A percentile compares a stretch with the other conserved stretches of the same genome.
phyloP scores from a whole-genome alignment of 2,329 filamentous ascomycete genomes.

The Beauveria brongniartii region DNA sequence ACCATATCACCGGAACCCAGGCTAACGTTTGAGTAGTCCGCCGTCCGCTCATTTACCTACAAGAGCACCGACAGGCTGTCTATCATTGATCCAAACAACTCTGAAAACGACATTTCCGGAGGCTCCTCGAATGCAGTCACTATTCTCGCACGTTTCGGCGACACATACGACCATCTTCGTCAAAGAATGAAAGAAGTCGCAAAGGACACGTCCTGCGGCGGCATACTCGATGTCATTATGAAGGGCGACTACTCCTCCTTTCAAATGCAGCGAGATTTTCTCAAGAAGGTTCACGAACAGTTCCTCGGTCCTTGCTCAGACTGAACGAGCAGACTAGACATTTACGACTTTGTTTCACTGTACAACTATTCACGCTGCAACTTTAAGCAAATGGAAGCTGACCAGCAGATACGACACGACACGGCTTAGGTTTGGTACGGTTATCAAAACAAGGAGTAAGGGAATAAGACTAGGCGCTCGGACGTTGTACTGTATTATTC shows the following conservation, averaged over 20 bases:
- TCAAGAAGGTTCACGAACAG: constrained; percentile 44
- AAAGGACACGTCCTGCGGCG: constrained; percentile 19
- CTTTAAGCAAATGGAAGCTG: background rate
- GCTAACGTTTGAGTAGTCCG: constrained; percentile 26
- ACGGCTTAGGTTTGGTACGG: background rate
- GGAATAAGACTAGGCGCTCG: constrained; percentile 1
- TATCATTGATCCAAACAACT: constrained; percentile 86
- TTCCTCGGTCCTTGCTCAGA: constrained; percentile 26
- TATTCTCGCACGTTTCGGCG: constrained; percentile 62
- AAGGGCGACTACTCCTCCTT: constrained; percentile 75
- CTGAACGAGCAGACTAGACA: constrained; percentile 14
- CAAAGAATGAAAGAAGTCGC: constrained; percentile 48
- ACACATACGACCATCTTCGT: constrained; percentile 51
- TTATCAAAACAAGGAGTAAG: background rate
- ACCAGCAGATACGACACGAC: background rate
- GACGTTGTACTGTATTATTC: background rate
- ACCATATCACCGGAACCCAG: background rate
- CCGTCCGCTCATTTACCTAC: constrained; percentile 41
- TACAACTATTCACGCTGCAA: background rate
- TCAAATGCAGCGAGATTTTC: constrained; percentile 55
- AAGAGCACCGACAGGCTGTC: constrained; percentile 62
- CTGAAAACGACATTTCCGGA: constrained; percentile 80
- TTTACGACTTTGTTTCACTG: background rate
- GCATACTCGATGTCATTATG: constrained; percentile 62
- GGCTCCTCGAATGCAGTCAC: constrained; percentile 64